These are phyloP conservation scores for Malassezia yamatoensis DNA, from an alignment of 1,284 basidiomycete species.

Conservation along the genomic window DNA sequence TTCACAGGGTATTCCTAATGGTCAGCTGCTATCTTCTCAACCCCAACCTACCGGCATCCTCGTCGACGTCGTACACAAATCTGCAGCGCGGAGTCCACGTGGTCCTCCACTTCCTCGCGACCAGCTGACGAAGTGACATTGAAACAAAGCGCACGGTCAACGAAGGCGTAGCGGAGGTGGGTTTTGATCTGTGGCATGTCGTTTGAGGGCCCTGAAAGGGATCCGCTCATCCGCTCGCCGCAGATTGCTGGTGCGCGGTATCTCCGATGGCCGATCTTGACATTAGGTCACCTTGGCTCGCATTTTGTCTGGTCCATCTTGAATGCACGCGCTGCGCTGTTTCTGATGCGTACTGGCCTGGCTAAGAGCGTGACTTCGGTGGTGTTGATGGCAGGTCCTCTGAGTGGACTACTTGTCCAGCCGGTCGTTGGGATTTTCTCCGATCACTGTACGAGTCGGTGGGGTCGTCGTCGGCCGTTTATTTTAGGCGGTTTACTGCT, in stretches of 20 bases:
- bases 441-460: conserved; percentile 44
- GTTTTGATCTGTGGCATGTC: not conserved
- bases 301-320: conserved; percentile 44
- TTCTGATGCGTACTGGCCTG: conserved; percentile 36
- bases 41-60: conserved; percentile 8
- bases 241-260: conserved; percentile 16
- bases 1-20: conserved; percentile 75
- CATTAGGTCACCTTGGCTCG: conserved; percentile 33
- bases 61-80: not conserved
- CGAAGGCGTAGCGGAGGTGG: too few relatives aligned
- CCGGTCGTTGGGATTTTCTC: conserved; percentile 37
- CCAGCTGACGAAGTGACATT: too few relatives aligned
- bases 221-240: conserved; percentile 17
- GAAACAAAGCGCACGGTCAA: too few relatives aligned
- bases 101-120: not conserved
- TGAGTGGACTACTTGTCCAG: conserved; percentile 47
- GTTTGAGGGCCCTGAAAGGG: not conserved
- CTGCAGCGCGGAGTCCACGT: conserved; percentile 11
- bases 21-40: not conserved
- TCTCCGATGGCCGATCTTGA: conserved; percentile 29
- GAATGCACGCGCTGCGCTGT: conserved; percentile 42
- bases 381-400: conserved; percentile 38
- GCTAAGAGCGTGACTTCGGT: conserved; percentile 34
- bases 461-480: conserved; percentile 48
- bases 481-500: conserved; percentile 28